phyloP scores from a whole-genome alignment of 345 rosid species.

The Camelina laxa region DNA sequence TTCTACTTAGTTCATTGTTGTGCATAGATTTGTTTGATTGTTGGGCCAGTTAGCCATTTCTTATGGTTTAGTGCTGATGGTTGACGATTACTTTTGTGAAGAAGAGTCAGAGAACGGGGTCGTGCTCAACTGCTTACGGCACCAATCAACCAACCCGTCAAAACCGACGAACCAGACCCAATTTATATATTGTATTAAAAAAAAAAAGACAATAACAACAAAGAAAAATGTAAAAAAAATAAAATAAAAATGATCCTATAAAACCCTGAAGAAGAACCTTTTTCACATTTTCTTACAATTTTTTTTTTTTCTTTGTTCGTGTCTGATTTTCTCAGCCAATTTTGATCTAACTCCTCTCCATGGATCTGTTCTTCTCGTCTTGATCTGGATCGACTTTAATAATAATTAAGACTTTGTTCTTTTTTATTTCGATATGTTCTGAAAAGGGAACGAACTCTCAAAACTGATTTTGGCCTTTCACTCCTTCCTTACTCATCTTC shows the following conservation, averaged over 20 bases:
- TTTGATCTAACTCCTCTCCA: conserved; percentile 43
- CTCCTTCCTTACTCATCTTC: conserved; percentile 28
- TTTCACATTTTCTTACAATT: conserved; percentile 45
- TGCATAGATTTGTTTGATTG: too few species aligned
- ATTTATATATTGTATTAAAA: too few species aligned
- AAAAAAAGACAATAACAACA: too few species aligned
- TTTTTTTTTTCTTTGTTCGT: conserved; percentile 8
- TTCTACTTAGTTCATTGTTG: too few species aligned
- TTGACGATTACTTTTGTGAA: not conserved
- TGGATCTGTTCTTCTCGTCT: conserved; percentile 37
- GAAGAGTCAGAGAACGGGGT: conserved; percentile 5
- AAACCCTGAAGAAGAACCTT: conserved; percentile 48
- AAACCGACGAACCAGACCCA: conserved; percentile 32
- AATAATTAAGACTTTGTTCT: too few species aligned
- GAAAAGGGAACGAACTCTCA: conserved; percentile 10
- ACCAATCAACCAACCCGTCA: conserved; percentile 35
- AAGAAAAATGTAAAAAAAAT: too few species aligned
- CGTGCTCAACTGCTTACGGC: conserved; percentile 17
- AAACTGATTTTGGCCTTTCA: conserved; percentile 33
- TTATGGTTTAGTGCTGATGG: not conserved
- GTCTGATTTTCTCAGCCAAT: conserved; percentile 41
- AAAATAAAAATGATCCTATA: conserved; percentile 14
- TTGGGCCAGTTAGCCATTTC: too few species aligned
- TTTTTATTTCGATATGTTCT: conserved; percentile 22
- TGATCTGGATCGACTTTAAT: conserved; percentile 42